Evolutionary conservation across 345 rosid species (phyloP).

Genomic region (Dimocarpus longan): DNA sequence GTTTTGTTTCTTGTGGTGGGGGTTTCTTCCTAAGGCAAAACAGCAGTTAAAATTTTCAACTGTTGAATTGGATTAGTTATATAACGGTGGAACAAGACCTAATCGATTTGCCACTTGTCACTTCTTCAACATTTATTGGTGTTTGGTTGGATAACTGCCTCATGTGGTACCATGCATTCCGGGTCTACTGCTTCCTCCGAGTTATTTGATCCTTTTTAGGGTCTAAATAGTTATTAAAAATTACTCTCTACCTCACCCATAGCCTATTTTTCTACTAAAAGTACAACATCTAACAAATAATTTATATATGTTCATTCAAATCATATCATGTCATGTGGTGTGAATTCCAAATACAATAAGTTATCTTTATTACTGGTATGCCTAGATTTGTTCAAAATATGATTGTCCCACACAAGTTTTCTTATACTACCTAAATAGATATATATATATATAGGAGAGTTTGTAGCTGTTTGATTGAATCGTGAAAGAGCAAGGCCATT

Average conservation of each 20-base stretch:
- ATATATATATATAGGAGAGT: not conserved
- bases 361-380: too few species aligned
- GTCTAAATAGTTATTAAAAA: not conserved
- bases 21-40: not conserved
- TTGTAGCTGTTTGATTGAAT: not conserved
- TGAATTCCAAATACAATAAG: too few species aligned
- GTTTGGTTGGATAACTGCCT: conserved; percentile 4
- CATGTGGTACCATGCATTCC: not conserved
- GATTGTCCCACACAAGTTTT: too few species aligned
- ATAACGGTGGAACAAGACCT: not conserved
- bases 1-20: not conserved
- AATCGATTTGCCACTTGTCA: conserved; percentile 10
- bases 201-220: not conserved
- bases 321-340: too few species aligned
- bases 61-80: not conserved
- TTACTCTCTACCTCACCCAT: too few species aligned
- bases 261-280: not conserved
- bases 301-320: too few species aligned
- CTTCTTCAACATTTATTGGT: conserved; percentile 1
- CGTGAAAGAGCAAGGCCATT: not conserved
- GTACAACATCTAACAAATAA: not conserved
- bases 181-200: conserved; percentile 18
- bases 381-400: too few species aligned
- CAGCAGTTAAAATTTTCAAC: not conserved
- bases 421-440: too few species aligned